Evolutionary conservation across 257 asterid genomes (phyloP), one percentile per base, ranked within the genome.

Genomic region (Solanum ossicruentum): DNA sequence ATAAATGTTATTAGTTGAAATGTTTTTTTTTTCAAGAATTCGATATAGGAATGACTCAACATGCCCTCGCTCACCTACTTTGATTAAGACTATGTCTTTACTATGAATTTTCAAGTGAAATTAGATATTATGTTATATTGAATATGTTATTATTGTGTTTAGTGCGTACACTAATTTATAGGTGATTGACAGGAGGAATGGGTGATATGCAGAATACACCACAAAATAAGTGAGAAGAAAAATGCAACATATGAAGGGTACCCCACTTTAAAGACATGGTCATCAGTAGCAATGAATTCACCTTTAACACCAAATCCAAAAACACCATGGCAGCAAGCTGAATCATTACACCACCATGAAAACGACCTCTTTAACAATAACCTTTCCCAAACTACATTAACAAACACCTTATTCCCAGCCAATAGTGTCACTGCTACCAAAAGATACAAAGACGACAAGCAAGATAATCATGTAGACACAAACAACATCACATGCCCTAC

Each of bases 271-370:
- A 43, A 81, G 28, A 81, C 84, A 81, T 81, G 70, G 84, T 41
- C 84, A 81, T 81, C 73, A 58, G 12, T 56, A 18, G 32, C 39
- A 17, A 2, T 39, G 52, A 39, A 69, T 69, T 17, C 52, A 18
- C 91, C 94, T 70, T 80, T 90, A 92, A 13, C 86, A 67, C 73
- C 82, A 10, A 65, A 41, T 87, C 57, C 89, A 86, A 32, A 70
- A 83, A 78, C 91, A 88, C 10, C 85, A 63, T 72, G 85, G 86
- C 90, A 61, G 36, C 69, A 79, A 58, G 3, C 15, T 60, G 67
- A 20, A 43, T 20, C 32, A 56, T 81, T 21, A 26, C 81, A 77
- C 23, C 82, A 23, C 63, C 82, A 77, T 49, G 82, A 77, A 51
- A 77, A 77, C 13, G 82, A 77, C 63, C 82, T 26, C 63, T 49